Evolutionary conservation across 108 stramenopile species (phyloP), one percentile per base, ranked within the genome.

Genomic region (Nitzschia sp.): DNA sequence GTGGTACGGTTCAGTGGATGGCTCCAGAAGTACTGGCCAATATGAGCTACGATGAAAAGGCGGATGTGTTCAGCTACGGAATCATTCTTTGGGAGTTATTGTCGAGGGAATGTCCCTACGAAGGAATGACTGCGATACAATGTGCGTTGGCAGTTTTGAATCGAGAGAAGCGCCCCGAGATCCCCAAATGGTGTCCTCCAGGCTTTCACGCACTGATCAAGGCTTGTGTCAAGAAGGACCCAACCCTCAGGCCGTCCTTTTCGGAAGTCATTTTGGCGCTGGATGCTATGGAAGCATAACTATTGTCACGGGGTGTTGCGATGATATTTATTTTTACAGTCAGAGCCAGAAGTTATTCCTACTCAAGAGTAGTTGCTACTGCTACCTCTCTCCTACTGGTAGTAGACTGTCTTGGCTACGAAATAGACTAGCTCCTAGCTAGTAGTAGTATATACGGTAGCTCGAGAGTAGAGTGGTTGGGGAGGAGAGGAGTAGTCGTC

Each of bases 1-100:
- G 90, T 61, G 96, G 96, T n/a, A 97, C 96, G 3, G 92, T 94
- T 0, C 96, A 96, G 41, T 97, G 93, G 93, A 95, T 95, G 94
- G 94, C 96, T n/a, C 96, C 96, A 1, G 93, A 95, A 59, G 89
- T 95, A 9, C 73, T 95, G 25, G 86, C 85, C 29, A 91, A 80
- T 57, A 65, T 82, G 53, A 79, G 65, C 32, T 95, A 95, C 61
- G 86, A 88, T 15, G 91, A 92, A 72, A 86, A 86, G 28, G 94
- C 94, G 15, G 94, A 95, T 66, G 88, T 95, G 0, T 95, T 77
- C 65, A 81, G 81, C 58, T 91, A 74, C 73, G 92, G 94, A 3
- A 92, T 95, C 21, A 92, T 92, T 27, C 41, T 87, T 22, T 92
- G 91, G 91, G 94, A 95, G 66, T 59, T 89, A 41, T 65, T 95